Evolutionary conservation across 164 flowering plant genomes (phyloP).

Genomic region (Liriodendron chinense): DNA sequence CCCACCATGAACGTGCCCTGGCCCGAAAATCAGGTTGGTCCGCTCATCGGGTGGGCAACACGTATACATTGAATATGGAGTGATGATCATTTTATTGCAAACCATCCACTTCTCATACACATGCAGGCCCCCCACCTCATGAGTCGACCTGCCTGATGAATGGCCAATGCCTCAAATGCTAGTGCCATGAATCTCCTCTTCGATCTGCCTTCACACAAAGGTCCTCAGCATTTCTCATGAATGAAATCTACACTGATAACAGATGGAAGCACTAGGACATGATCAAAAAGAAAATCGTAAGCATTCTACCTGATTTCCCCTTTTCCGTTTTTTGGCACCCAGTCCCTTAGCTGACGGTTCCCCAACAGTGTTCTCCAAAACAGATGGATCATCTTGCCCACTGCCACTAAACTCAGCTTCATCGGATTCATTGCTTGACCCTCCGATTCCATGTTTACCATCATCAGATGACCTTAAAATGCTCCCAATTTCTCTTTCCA

Average conservation of each 20-base stretch:
- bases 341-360: slow-evolving; percentile 41
- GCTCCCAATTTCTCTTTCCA: slow-evolving; percentile 38
- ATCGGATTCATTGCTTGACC: slow-evolving; percentile 55
- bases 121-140: not conserved
- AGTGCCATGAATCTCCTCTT: not conserved
- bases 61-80: not conserved
- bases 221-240: not conserved
- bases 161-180: too few species aligned
- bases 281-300: not conserved
- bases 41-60: not conserved
- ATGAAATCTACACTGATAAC: not conserved
- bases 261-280: not conserved
- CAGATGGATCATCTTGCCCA: slow-evolving; percentile 39
- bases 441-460: slow-evolving; percentile 41
- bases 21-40: not conserved
- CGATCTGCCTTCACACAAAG: not conserved
- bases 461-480: slow-evolving; percentile 40
- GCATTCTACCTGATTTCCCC: slow-evolving; percentile 54
- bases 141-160: not conserved
- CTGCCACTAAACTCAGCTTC: slow-evolving; percentile 67
- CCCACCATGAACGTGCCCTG: not conserved
- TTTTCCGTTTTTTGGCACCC: slow-evolving; percentile 71
- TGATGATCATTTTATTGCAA: not conserved
- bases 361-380: slow-evolving; percentile 33
- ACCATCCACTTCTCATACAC: not conserved